Evolutionary conservation across 2,329 filamentous ascomycete genomes (phyloP).

Genomic region (Sporothrix mexicana): DNA sequence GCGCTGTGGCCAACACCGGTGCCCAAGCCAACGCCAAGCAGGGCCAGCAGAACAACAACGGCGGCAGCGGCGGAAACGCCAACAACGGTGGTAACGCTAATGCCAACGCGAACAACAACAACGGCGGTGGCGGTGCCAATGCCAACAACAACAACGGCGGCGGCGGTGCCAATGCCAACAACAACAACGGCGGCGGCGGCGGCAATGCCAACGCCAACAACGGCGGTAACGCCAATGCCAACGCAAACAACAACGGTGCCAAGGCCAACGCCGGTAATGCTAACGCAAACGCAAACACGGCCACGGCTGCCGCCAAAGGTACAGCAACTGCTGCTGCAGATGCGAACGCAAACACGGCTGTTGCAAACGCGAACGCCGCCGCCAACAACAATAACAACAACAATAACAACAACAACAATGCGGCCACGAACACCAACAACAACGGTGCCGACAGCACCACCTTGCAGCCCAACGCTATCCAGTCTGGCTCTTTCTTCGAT

Average conservation of each 20-base stretch:
- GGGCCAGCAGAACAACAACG: neutral
- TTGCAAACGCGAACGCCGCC: neutral
- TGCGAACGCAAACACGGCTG: neutral
- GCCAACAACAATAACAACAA: constrained; percentile 26
- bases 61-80: constrained; percentile 20
- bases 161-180: neutral
- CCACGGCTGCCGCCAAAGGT: constrained; percentile 17
- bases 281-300: constrained; percentile 5
- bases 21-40: neutral
- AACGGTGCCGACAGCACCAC: constrained; percentile 44
- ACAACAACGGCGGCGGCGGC: neutral
- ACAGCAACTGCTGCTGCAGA: neutral
- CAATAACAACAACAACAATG: constrained; percentile 36
- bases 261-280: constrained; percentile 19
- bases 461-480: constrained; percentile 42
- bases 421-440: constrained; percentile 54
- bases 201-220: constrained; percentile 13
- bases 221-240: constrained; percentile 8
- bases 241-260: constrained; percentile 16
- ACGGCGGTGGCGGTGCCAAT: neutral
- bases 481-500: constrained; percentile 46
- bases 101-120: constrained; percentile 15
- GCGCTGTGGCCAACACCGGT: too few relatives aligned
- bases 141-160: constrained; percentile 14
- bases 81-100: constrained; percentile 27